Evolutionary conservation across 2,329 filamentous ascomycete genomes (phyloP), one percentile per base, ranked within the genome.

Genomic region (Tolypocladium paradoxum): DNA sequence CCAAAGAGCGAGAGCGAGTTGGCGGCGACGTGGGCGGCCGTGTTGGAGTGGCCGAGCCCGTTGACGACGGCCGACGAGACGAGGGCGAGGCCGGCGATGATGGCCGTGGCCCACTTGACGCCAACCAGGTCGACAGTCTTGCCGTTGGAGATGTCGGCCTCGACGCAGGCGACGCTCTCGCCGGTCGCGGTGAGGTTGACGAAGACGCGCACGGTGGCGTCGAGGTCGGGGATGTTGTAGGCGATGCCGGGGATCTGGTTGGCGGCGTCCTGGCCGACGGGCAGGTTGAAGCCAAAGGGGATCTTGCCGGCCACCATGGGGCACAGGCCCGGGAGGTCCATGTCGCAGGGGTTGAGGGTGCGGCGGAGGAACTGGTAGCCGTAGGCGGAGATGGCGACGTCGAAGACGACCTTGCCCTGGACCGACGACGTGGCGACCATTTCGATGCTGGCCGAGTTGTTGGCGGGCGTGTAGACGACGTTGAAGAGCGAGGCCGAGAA

Each of bases 1-100:
- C 87, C 83, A 66, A 96, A 95, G 33, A 97, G 83, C n/a, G 91
- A 93, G 57, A 96, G 79, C 4, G 92, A 90, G 65, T 95, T 96
- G 53, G 91, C 87, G 52, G 92, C 92, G 58, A 97, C 88, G 70
- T 97, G 92, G 50, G 92, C 90, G 48, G 92, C 91, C 6, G 92
- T 92, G 68, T 96, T 96, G 49, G 89, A 89, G 70, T 96, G 90
- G 12, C 92, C 92, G 5, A 96, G 76, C 34, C 90, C 90, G 31
- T 90, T 96, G 33, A 92, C 88, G 58, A 96, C 80, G 56, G 90
- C 92, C 45, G 92, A 96, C 9, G 90, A 86, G 49, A 90, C 76
- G 48, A 96, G 77, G 60, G 88, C 90, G 47, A 95, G 73, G 56
- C 89, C 90, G 58, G 90, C 89, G 62, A 96, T 90, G 60, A 95